phyloP scores from a whole-genome alignment of 345 rosid genomes.

The Barbarea vulgaris region DNA sequence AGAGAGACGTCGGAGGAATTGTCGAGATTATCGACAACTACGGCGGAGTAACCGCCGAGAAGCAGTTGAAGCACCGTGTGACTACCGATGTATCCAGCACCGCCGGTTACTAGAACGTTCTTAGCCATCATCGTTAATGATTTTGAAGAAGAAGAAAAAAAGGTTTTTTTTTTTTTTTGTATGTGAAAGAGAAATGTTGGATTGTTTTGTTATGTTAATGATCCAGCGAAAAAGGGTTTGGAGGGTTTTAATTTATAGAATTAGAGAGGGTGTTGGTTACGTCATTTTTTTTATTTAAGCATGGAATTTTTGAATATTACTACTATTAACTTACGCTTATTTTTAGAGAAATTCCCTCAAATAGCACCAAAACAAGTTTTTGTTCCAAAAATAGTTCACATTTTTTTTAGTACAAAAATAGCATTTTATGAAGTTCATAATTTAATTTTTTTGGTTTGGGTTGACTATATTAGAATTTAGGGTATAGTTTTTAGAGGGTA shows the following conservation, averaged over 20 bases:
- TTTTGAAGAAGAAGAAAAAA: background rate
- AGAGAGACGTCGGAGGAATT: conserved; percentile 67
- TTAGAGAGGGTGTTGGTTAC: conserved; percentile 17
- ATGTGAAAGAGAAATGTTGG: background rate
- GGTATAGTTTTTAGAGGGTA: too few species aligned
- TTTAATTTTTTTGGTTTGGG: too few species aligned
- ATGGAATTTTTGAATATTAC: background rate
- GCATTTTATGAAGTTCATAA: too few species aligned
- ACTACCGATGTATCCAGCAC: conserved; percentile 94
- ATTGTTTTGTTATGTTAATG: conserved; percentile 7
- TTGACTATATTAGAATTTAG: too few species aligned
- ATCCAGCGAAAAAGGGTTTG: conserved; percentile 19
- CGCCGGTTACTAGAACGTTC: conserved; percentile 80
- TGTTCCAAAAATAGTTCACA: too few species aligned
- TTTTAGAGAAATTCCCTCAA: too few species aligned
- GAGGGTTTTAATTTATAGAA: conserved; percentile 23
- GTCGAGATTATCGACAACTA: conserved; percentile 82
- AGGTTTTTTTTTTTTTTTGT: background rate
- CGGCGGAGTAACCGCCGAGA: conserved; percentile 57
- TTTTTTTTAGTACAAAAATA: too few species aligned
- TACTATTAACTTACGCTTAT: background rate
- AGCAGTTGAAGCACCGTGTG: conserved; percentile 96
- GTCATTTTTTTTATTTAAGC: conserved; percentile 21
- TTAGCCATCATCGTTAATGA: conserved; percentile 41
- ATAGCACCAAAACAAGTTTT: too few species aligned